Conservation (phyloP, 2,329 filamentous ascomycete species). For the Teratosphaeria epicoccoides region DNA sequence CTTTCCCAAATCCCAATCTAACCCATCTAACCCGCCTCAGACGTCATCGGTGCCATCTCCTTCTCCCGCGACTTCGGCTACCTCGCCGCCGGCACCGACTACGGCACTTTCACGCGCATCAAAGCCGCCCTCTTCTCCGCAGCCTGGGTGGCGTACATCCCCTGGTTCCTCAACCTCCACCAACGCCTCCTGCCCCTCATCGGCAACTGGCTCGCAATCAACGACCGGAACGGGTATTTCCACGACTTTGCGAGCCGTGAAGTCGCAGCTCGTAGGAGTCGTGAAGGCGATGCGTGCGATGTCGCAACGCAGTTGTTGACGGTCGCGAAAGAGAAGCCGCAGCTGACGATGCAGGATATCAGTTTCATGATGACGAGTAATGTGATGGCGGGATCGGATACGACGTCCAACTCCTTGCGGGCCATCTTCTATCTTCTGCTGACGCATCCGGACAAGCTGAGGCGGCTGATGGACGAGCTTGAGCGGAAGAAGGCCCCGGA, state of each 20-base stretch:
- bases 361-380: not conserved
- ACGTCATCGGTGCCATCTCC: slow-evolving; percentile 50
- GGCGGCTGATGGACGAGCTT: not conserved
- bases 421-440: not conserved
- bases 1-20: not conserved
- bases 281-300: not conserved
- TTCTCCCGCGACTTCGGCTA: slow-evolving; percentile 8
- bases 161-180: slow-evolving; percentile 25
- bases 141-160: slow-evolving; percentile 29
- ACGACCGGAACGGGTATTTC: not conserved
- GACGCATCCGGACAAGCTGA: not conserved
- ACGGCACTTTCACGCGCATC: slow-evolving; percentile 25
- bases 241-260: not conserved
- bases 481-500: not conserved
- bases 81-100: slow-evolving; percentile 7
- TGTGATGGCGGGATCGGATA: not conserved
- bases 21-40: slow-evolving; percentile 20
- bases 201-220: slow-evolving; percentile 9
- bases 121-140: slow-evolving; percentile 22
- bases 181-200: slow-evolving; percentile 24
- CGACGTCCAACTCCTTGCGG: not conserved
- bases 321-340: not conserved
- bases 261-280: not conserved
- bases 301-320: not conserved
- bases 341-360: not conserved